Evolutionary conservation across 1,284 basidiomycete species (phyloP).

Genomic region (Malassezia dermatis): DNA sequence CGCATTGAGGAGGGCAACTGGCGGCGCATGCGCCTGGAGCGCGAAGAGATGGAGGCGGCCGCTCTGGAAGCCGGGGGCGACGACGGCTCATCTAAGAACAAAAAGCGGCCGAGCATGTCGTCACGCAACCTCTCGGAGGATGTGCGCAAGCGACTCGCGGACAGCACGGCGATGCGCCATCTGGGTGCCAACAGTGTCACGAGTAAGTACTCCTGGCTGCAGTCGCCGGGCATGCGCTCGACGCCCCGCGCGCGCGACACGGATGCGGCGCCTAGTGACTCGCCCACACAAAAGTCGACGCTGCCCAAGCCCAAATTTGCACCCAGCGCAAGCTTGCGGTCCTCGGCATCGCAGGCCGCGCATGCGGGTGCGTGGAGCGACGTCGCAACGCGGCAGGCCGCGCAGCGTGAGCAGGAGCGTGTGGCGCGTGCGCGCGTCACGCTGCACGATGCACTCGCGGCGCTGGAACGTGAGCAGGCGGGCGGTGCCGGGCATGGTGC

Average conservation of each 20-base stretch:
- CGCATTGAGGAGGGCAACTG: slow-evolving; percentile 35
- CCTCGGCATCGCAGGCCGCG: slow-evolving; percentile 10
- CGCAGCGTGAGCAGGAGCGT: slow-evolving; percentile 37
- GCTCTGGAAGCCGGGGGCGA: slow-evolving; percentile 23
- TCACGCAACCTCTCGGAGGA: slow-evolving; percentile 44
- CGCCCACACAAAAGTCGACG: slow-evolving; percentile 1
- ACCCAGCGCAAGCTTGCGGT: slow-evolving; percentile 22
- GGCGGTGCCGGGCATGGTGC: slow-evolving; percentile 21
- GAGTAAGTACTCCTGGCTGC: slow-evolving; percentile 34
- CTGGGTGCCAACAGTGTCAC: slow-evolving; percentile 26
- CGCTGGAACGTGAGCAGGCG: slow-evolving; percentile 31
- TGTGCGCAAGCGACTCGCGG: slow-evolving; percentile 38
- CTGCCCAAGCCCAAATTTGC: slow-evolving; percentile 42
- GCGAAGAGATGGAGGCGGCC: slow-evolving; percentile 33
- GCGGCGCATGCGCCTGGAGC: slow-evolving; percentile 28
- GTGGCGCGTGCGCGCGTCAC: slow-evolving; percentile 32
- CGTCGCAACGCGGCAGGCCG: slow-evolving; percentile 34
- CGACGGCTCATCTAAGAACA: slow-evolving; percentile 22
- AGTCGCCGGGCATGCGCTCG: slow-evolving; percentile 17
- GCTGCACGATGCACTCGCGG: slow-evolving; percentile 38
- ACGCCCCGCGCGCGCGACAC: slow-evolving; percentile 11
- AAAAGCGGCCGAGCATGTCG: slow-evolving; percentile 28
- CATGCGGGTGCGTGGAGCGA: slow-evolving; percentile 41
- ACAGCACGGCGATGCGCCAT: slow-evolving; percentile 45
- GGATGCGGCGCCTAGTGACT: slow-evolving; percentile 13